phyloP scores from a whole-genome alignment of 176 grass and related monocot genomes.

The Eleusine indica region DNA sequence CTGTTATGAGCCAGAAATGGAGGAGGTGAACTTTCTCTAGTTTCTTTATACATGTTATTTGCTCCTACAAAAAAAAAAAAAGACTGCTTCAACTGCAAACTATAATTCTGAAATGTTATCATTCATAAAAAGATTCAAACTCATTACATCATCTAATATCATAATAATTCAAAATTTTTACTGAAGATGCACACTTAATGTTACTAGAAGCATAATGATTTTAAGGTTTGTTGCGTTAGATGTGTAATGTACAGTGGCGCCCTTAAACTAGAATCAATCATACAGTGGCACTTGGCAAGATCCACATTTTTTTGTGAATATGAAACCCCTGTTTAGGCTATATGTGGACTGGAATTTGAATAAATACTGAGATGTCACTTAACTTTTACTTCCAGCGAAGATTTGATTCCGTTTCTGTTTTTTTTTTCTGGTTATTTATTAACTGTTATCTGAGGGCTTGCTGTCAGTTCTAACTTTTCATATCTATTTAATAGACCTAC shows the following conservation, averaged over 20 bases:
- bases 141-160: not conserved
- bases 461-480: slow-evolving; percentile 27
- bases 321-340: not conserved
- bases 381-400: not conserved
- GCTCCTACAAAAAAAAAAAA: not conserved
- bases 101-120: not conserved
- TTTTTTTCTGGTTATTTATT: slow-evolving; percentile 12
- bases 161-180: not conserved
- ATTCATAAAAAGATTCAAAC: slow-evolving; percentile 15
- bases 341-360: not conserved
- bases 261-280: not conserved
- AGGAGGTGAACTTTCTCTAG: slow-evolving; percentile 68
- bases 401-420: slow-evolving; percentile 15
- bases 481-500: slow-evolving; percentile 68
- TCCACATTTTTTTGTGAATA: not conserved
- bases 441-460: not conserved
- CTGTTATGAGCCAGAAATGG: slow-evolving; percentile 98
- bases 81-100: not conserved
- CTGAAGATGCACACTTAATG: not conserved
- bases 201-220: slow-evolving; percentile 18
- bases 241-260: not conserved
- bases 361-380: not conserved
- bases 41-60: slow-evolving; percentile 20
- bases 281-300: not conserved
- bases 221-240: not conserved